phyloP scores from a whole-genome alignment of 257 asterid species.

The Thymus quinquecostatus region DNA sequence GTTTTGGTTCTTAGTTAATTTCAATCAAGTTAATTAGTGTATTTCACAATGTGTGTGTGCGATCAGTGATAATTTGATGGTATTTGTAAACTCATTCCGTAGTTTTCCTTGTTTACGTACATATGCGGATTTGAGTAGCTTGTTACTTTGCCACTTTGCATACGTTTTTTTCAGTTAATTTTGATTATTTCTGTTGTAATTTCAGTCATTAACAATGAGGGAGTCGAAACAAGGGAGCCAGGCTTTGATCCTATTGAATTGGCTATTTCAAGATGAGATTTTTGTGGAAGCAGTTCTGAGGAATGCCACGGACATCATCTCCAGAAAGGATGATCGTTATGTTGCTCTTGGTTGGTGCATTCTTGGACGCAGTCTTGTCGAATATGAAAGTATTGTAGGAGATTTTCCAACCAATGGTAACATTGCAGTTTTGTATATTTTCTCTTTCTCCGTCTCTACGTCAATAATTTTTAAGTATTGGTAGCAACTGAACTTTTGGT shows the following conservation, averaged over 20 bases:
- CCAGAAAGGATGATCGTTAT: constrained; percentile 69
- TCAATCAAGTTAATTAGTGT: background rate
- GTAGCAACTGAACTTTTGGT: constrained; percentile 30
- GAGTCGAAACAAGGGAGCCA: constrained; percentile 60
- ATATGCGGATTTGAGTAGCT: background rate
- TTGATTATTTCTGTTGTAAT: constrained; percentile 12
- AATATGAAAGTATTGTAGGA: constrained; percentile 47
- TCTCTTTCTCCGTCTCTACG: constrained; percentile 10
- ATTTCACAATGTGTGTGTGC: background rate
- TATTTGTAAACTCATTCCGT: background rate
- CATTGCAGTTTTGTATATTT: background rate
- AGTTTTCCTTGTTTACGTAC: background rate
- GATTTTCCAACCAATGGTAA: constrained; percentile 63
- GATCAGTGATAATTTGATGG: background rate
- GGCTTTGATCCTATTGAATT: constrained; percentile 70
- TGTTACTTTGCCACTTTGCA: background rate
- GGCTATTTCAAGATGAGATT: constrained; percentile 80
- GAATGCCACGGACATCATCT: constrained; percentile 53
- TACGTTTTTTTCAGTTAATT: too few species aligned
- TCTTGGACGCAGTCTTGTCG: constrained; percentile 70
- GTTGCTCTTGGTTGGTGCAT: constrained; percentile 88
- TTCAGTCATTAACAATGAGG: constrained; percentile 54
- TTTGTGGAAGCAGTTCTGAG: constrained; percentile 53
- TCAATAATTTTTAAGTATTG: constrained; percentile 21
- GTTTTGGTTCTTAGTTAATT: background rate